Base-by-base conservation (phyloP, 2,329 filamentous ascomycete species). In the Eutypella sp. region DNA sequence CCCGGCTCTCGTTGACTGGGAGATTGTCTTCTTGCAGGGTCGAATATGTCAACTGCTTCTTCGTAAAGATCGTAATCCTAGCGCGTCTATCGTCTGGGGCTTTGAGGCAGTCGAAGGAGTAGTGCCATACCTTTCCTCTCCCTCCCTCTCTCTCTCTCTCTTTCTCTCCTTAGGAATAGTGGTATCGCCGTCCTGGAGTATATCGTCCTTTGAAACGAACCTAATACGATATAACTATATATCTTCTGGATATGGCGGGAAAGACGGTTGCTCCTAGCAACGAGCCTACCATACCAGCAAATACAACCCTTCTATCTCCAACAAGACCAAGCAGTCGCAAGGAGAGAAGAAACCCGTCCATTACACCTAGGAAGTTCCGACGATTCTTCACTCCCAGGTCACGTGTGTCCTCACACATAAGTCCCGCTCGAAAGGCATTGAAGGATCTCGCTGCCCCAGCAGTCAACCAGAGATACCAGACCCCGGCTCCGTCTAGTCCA, bases 301-400 rank as follows among this genome's bases (percentile, higher is more conserved):
- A 24, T 15, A 15, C 6, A 11, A 33, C 43, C 4, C 48, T 56
- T 19, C 52, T 55, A 31, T 63, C 61, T 2, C 58, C 61, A 1
- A 56, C 58, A 3, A 53, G 57, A 29, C 47, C 45, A 15, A 49
- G 43, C 47, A 59, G 49, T 50, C 60, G 57, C 49, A 78, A 76
- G 53, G 73, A 76, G 56, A 67, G 66, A 50, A 68, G 72, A 16
- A 68, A 72, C 46, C 71, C 76, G 3, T 77, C 74, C 29, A 71
- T 79, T 43, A 79, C 76, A 3, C 76, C 76, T 46, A 65, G 74
- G 52, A 78, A 75, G 56, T 79, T 79, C 50, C 67, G 57, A 27
- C 67, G 68, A 22, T 79, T 79, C 67, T 79, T 79, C 51, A 75
- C 74, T 9, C 75, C 75, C 16, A 68, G 73, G 19, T 67, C 68